A percentile compares a stretch with the other conserved stretches of the same genome.
These are phyloP conservation scores for Cladosporium velox DNA, from an alignment of 2,329 filamentous ascomycete genomes.

Conservation along the genomic window DNA sequence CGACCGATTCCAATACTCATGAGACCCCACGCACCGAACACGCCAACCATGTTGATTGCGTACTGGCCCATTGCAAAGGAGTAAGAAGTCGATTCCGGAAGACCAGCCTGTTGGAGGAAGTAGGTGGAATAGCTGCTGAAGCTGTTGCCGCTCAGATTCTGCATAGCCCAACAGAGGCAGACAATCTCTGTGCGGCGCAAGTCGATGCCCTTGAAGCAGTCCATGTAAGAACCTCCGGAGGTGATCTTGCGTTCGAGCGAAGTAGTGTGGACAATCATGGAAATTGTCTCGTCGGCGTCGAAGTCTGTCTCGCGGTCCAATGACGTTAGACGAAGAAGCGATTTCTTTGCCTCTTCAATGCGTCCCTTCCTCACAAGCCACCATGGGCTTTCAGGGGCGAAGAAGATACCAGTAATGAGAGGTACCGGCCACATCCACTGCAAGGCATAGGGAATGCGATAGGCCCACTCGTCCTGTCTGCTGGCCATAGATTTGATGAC, in stretches of 20 bases:
- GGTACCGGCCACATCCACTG: conserved; percentile 79
- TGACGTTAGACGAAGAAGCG: conserved; percentile 68
- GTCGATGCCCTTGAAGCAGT: conserved; percentile 82
- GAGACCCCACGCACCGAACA: conserved; percentile 78
- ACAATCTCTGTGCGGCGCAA: conserved; percentile 76
- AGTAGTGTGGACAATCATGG: conserved; percentile 91
- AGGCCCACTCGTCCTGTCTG: conserved; percentile 67
- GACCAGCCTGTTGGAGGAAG: conserved; percentile 52
- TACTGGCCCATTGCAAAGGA: conserved; percentile 58
- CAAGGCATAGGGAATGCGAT: conserved; percentile 69
- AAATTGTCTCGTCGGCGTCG: conserved; percentile 78
- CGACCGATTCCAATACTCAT: conserved; percentile 76
- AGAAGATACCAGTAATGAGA: conserved; percentile 64
- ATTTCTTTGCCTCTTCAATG: conserved; percentile 65
- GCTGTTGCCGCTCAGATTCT: conserved; percentile 50
- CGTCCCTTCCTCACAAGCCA: conserved; percentile 70
- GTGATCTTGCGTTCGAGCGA: conserved; percentile 77
- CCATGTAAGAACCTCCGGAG: conserved; percentile 70
- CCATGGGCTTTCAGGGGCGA: conserved; percentile 65
- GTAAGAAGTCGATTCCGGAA: conserved; percentile 45
- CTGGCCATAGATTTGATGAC: conserved; percentile 69
- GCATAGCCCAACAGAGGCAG: conserved; percentile 55
- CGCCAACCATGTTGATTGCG: conserved; percentile 72
- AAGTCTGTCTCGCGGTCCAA: conserved; percentile 67
- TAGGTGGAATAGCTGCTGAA: conserved; percentile 53